A percentile compares a stretch with the other conserved stretches of the same genome.
These are phyloP conservation scores for Favolaschia claudopus DNA, from an alignment of 768 basidiomycete species.

Conservation along the genomic window DNA sequence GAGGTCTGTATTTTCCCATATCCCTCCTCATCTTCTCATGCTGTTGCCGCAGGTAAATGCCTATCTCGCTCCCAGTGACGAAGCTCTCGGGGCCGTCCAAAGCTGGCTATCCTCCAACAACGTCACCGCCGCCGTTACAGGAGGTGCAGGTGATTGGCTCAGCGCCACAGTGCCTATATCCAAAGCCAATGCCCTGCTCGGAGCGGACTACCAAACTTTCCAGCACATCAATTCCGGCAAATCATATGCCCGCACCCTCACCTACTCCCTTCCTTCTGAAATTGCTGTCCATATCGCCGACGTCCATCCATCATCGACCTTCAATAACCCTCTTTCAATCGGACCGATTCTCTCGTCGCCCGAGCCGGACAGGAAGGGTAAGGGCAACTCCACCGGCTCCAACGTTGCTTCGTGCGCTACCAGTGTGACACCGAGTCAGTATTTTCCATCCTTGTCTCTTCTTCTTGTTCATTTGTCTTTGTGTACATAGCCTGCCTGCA, in stretches of 20 bases:
- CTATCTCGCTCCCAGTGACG: constrained; percentile 20
- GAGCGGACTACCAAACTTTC: constrained; percentile 46
- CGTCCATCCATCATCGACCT: constrained; percentile 42
- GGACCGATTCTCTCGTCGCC: constrained; percentile 28
- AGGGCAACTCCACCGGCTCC: too few species aligned
- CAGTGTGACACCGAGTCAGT: constrained; percentile 15
- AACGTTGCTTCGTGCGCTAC: not conserved
- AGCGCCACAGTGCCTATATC: constrained; percentile 38
- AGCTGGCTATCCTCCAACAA: constrained; percentile 54
- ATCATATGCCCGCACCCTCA: constrained; percentile 41
- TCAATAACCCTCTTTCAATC: constrained; percentile 29
- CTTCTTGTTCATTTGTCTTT: not conserved
- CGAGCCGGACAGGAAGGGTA: constrained; percentile 12
- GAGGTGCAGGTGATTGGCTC: constrained; percentile 51
- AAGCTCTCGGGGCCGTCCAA: constrained; percentile 38
- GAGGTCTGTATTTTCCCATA: constrained; percentile 46
- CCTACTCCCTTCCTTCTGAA: constrained; percentile 43
- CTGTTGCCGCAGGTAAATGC: constrained; percentile 33
- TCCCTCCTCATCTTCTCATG: constrained; percentile 46
- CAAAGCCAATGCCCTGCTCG: constrained; percentile 43
- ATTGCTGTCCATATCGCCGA: constrained; percentile 38
- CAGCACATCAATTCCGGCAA: constrained; percentile 37
- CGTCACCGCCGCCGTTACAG: constrained; percentile 34
- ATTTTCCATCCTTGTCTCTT: not conserved
- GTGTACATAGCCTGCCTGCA: constrained; percentile 35